Percentiles rank a stretch among this genome's conserved stretches.
phyloP scores from a whole-genome alignment of 1,284 basidiomycete genomes.

The Porphyrellus sp. region DNA sequence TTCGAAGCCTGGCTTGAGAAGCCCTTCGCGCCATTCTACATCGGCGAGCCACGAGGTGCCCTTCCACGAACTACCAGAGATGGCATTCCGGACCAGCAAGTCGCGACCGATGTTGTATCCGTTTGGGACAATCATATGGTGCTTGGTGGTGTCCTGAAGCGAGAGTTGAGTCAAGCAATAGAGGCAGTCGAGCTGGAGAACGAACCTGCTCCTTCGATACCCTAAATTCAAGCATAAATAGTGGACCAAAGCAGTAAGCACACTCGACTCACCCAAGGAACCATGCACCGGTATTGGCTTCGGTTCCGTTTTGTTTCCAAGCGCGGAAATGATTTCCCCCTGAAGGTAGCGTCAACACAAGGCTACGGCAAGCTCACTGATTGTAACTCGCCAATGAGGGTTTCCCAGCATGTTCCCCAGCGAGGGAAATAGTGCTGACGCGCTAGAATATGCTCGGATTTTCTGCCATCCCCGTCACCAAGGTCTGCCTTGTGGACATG shows the following conservation, averaged over 20 bases:
- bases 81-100: constrained; percentile 64
- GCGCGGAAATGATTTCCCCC: constrained; percentile 66
- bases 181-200: neutral
- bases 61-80: constrained; percentile 55
- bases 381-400: constrained; percentile 50
- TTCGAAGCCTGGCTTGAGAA: constrained; percentile 61
- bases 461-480: constrained; percentile 65
- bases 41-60: constrained; percentile 69
- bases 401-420: constrained; percentile 74
- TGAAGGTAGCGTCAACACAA: constrained; percentile 19
- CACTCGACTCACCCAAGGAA: constrained; percentile 59
- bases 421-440: constrained; percentile 64
- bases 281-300: constrained; percentile 62
- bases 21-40: constrained; percentile 66
- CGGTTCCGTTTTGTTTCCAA: constrained; percentile 70
- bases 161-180: neutral
- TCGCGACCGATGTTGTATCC: constrained; percentile 80
- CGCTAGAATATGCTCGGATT: constrained; percentile 61
- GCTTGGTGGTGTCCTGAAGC: constrained; percentile 54
- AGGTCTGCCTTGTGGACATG: constrained; percentile 64
- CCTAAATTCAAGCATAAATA: constrained; percentile 35
- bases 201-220: constrained; percentile 68
- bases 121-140: constrained; percentile 69
- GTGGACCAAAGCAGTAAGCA: neutral
- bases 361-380: constrained; percentile 21